Percentiles rank a stretch among this genome's conserved stretches.
phyloP scores from a whole-genome alignment of 495 filamentous ascomycete genomes.

The Recurvomyces mirabilis region DNA sequence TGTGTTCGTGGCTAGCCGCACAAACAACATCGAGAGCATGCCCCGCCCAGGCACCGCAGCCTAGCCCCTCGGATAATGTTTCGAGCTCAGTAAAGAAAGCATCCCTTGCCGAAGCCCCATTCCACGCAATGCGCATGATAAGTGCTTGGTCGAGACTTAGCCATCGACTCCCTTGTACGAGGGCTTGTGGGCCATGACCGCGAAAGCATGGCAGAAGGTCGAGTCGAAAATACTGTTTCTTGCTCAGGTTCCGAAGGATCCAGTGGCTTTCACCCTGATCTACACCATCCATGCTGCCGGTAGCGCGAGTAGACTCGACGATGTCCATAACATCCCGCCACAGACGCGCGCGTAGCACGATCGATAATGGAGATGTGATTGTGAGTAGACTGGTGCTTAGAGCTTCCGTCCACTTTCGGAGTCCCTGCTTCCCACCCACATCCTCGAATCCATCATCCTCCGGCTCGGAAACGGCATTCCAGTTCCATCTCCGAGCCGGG shows the following conservation, averaged over 20 bases:
- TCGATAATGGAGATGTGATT: background rate
- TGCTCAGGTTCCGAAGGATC: background rate
- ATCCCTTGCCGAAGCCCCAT: background rate
- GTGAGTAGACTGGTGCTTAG: background rate
- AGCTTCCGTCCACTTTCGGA: background rate
- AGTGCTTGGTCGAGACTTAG: background rate
- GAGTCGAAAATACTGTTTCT: background rate
- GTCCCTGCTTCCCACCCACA: background rate
- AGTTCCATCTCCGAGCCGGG: slow-evolving; percentile 1
- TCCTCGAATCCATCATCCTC: too few relatives aligned
- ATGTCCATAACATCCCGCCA: background rate
- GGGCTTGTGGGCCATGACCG: background rate
- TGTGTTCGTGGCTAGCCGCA: background rate
- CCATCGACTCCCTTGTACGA: background rate
- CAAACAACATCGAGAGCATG: background rate
- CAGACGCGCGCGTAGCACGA: background rate
- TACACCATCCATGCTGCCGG: too few relatives aligned
- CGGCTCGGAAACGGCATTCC: background rate
- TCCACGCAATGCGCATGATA: background rate
- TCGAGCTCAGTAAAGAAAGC: background rate
- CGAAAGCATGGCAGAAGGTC: background rate
- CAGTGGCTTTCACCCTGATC: background rate
- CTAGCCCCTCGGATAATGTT: background rate
- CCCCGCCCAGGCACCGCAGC: background rate
- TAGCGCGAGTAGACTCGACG: background rate